phyloP scores from a whole-genome alignment of 768 basidiomycete species.

The Phallus indusiatus region DNA sequence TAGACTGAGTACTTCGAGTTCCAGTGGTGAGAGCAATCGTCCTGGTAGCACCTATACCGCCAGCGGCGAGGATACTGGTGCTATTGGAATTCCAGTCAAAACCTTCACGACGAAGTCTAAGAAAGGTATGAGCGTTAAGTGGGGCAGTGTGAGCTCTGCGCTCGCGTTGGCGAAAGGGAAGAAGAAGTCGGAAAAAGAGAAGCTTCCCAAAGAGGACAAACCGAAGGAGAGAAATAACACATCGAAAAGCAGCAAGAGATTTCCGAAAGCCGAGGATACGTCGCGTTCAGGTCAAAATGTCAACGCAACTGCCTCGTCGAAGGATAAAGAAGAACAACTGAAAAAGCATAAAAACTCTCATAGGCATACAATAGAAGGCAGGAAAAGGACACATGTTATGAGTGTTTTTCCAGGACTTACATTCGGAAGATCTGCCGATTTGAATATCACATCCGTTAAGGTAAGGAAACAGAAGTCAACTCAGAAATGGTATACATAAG shows the following conservation, averaged over 20 bases:
- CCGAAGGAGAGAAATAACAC: background rate
- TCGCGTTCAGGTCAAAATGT: background rate
- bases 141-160: conserved; percentile 1
- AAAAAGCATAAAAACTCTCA: conserved; percentile 15
- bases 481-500: conserved; percentile 4
- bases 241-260: background rate
- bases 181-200: conserved; percentile 22
- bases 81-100: conserved; percentile 36
- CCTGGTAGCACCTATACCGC: conserved; percentile 6
- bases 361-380: conserved; percentile 31
- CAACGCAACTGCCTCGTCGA: background rate
- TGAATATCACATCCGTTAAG: background rate
- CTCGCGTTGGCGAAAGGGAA: background rate
- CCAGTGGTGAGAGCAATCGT: background rate
- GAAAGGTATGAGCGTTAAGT: conserved; percentile 28
- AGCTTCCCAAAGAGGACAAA: background rate
- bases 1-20: background rate
- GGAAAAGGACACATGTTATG: conserved; percentile 42
- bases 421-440: background rate
- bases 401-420: conserved; percentile 48
- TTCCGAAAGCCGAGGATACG: background rate
- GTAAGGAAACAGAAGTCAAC: background rate
- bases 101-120: conserved; percentile 34
- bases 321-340: conserved; percentile 17
- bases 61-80: conserved; percentile 6